Percentiles rank a stretch among this genome's conserved stretches.
These are phyloP conservation scores for Cyberlindnera xishuangbannaensis DNA, from an alignment of 805 yeast genomes.

Conservation along the genomic window DNA sequence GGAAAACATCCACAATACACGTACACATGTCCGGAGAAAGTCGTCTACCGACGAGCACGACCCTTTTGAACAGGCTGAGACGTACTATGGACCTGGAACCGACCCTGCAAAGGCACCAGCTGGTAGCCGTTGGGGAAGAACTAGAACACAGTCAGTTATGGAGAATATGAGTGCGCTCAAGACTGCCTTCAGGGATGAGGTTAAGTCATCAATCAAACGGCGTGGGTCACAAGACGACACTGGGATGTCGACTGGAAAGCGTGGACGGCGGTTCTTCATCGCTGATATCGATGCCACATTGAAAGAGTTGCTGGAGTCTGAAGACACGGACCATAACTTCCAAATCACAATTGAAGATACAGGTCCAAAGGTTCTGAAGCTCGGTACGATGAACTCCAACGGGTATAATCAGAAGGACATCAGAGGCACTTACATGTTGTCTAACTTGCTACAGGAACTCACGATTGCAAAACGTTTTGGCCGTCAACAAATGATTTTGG, in stretches of 20 bases:
- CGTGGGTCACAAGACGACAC: conserved; percentile 53
- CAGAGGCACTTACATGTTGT: conserved; percentile 85
- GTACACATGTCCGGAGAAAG: no score
- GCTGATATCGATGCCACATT: conserved; percentile 71
- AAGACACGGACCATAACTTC: conserved; percentile 79
- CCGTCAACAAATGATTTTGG: conserved; percentile 68
- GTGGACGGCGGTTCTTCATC: conserved; percentile 51
- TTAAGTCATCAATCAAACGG: conserved; percentile 31
- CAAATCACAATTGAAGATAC: conserved; percentile 84
- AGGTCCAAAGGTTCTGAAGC: conserved; percentile 74
- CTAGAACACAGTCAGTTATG: conserved; percentile 51
- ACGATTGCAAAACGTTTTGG: conserved; percentile 83
- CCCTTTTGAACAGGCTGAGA: conserved; percentile 65
- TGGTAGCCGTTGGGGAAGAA: conserved; percentile 40
- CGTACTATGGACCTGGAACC: conserved; percentile 60
- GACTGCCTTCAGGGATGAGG: conserved; percentile 18
- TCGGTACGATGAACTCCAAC: conserved; percentile 80
- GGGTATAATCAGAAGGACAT: conserved; percentile 71
- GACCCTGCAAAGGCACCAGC: conserved; percentile 44
- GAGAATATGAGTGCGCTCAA: conserved; percentile 23
- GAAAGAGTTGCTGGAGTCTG: conserved; percentile 59
- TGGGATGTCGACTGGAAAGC: conserved; percentile 27
- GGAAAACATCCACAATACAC: no score
- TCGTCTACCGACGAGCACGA: conserved; percentile 29
- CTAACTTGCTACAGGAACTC: conserved; percentile 81